Evolutionary conservation across 495 filamentous ascomycete species (phyloP).

Genomic region (Neurospora tetrasperma): DNA sequence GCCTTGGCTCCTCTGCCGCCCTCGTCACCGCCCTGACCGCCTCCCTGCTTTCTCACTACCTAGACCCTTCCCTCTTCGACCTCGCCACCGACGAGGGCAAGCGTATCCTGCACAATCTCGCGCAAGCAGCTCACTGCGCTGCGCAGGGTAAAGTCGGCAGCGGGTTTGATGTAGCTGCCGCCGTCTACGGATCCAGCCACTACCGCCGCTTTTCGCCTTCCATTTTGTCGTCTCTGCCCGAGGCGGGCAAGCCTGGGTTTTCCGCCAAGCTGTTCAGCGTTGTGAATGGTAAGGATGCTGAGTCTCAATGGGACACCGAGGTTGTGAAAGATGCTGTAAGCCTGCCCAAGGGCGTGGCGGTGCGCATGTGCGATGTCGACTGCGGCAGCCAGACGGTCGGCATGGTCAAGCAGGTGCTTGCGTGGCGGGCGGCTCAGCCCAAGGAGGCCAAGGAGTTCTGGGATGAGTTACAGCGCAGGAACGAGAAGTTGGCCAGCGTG

Average conservation of each 20-base stretch:
- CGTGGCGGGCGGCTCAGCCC: constrained; percentile 63
- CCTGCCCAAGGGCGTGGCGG: constrained; percentile 61
- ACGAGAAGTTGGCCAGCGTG: constrained; percentile 58
- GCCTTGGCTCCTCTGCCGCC: constrained; percentile 89
- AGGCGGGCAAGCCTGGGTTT: constrained; percentile 55
- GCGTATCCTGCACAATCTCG: constrained; percentile 70
- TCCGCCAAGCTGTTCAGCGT: constrained; percentile 48
- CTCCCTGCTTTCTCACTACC: constrained; percentile 69
- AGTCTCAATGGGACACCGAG: constrained; percentile 60
- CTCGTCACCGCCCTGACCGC: constrained; percentile 86
- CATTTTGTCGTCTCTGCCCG: constrained; percentile 55
- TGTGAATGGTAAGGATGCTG: constrained; percentile 43
- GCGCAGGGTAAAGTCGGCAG: constrained; percentile 95
- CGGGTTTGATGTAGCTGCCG: constrained; percentile 92
- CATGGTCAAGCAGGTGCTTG: constrained; percentile 86
- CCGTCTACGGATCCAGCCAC: constrained; percentile 79
- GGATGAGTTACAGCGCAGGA: constrained; percentile 59
- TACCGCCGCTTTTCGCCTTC: constrained; percentile 86
- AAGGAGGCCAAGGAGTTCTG: constrained; percentile 60
- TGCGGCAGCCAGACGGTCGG: constrained; percentile 88
- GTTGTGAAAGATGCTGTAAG: constrained; percentile 55
- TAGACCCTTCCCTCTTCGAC: constrained; percentile 49
- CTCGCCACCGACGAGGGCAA: constrained; percentile 25
- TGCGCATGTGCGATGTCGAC: constrained; percentile 92
- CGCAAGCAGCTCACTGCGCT: constrained; percentile 87